Conservation (phyloP, 441 rosid species). For the Gossypium laxum region DNA sequence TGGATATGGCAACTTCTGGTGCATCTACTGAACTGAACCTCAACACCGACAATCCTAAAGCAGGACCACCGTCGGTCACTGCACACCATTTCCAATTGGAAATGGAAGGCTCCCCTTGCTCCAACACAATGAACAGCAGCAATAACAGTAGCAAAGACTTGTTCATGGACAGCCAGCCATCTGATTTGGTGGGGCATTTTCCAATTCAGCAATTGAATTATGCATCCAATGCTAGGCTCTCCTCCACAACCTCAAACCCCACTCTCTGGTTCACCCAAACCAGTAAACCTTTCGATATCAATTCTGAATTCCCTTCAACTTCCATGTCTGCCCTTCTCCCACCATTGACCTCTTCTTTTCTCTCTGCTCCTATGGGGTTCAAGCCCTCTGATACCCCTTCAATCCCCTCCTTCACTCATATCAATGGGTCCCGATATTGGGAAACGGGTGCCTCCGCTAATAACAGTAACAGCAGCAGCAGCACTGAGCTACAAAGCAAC, state of each 20-base stretch:
- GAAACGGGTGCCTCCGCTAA: conserved; percentile 26
- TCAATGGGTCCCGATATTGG: conserved; percentile 33
- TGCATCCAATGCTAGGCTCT: conserved; percentile 26
- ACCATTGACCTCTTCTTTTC: conserved; percentile 27
- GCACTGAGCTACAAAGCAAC: conserved; percentile 33
- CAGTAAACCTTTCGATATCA: conserved; percentile 27
- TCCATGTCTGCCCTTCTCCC: conserved; percentile 28
- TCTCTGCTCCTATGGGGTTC: conserved; percentile 26
- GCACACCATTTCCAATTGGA: conserved; percentile 20
- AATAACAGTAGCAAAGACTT: conserved; percentile 25
- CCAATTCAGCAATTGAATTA: conserved; percentile 39
- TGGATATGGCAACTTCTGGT: conserved; percentile 19
- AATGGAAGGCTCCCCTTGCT: conserved; percentile 21
- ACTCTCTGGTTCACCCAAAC: conserved; percentile 35
- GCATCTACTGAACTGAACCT: conserved; percentile 30
- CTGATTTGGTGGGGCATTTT: conserved; percentile 31
- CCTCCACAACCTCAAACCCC: conserved; percentile 23
- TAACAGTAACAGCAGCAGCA: conserved; percentile 28
- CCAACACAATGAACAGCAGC: conserved; percentile 16
- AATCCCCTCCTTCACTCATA: conserved; percentile 18
- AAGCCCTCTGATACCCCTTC: conserved; percentile 29
- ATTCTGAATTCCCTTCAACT: conserved; percentile 34
- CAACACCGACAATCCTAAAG: conserved; percentile 21
- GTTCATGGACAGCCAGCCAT: conserved; percentile 24
- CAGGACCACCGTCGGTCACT: conserved; percentile 16